Evolutionary conservation across 129 eudicot species (phyloP), one percentile per base, ranked within the genome.

Genomic region (Centaurea solstitialis): DNA sequence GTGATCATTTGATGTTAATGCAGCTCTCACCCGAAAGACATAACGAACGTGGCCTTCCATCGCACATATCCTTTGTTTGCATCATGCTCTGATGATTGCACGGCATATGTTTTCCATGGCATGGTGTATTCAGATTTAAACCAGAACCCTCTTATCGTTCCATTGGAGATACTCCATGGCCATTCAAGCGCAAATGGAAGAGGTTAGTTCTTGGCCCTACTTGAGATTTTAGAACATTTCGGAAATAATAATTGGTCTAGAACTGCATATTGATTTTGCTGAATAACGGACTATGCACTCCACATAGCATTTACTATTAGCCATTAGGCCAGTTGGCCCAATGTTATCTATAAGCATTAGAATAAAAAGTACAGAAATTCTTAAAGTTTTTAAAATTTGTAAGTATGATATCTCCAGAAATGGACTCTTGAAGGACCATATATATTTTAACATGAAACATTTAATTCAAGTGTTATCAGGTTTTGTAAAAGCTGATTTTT

Each of bases 121-220:
- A 95, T 92, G 99, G 99, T 95, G 53, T 95, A 91, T 79, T 91
- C 97, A 0, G 99, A 95, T 91, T 73, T 95, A 43, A 95, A 93
- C 65, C 93, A 95, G 82, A 86, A 95, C 59, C 99, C 99, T 38
- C 89, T 95, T 68, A 87, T 95, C 73, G 94, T 95, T 76, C 99
- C 99, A 13, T 84, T 95, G 74, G 89, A 88, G 87, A 92, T 92
- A 76, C 98, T 95, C 22, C 88, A 85, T 62, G 99, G 99, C 43
- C 99, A 95, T 81, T 57, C 88, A 40, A 81, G 74, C 61, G 37
- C 90, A 9, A 87, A 91, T 68, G 98, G 93, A 89, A 92, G 91
- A 90, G 99, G 99, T 93, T 17, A 74, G 90, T 79, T 74, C 15
- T 22, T 47, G 8, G 28, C 21, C 21, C 45, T 30, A 10, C 64